phyloP scores from a whole-genome alignment of 2,329 filamentous ascomycete species.

The Alternaria infectoria region DNA sequence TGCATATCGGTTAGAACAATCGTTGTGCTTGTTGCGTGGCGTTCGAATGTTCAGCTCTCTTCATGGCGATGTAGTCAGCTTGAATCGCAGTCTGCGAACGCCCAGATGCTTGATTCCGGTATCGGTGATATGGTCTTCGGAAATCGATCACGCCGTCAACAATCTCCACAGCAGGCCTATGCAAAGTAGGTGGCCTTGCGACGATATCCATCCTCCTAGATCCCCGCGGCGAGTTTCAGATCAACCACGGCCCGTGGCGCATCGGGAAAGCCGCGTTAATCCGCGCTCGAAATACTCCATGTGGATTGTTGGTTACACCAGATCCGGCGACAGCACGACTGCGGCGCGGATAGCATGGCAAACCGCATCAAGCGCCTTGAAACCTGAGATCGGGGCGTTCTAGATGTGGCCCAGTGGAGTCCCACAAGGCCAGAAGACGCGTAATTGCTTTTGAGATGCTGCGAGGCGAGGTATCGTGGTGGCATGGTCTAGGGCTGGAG shows the following conservation, averaged over 20 bases:
- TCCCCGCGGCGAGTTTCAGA: slow-evolving; percentile 5
- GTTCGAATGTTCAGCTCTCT: neutral
- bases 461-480: slow-evolving; percentile 1
- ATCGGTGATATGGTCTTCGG: neutral
- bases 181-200: neutral
- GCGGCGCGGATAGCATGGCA: slow-evolving; percentile 4
- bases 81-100: neutral
- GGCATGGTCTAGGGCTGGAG: neutral
- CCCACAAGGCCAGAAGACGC: slow-evolving; percentile 1
- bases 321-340: neutral
- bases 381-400: slow-evolving; percentile 9
- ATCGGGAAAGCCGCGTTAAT: neutral
- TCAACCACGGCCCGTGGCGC: slow-evolving; percentile 7
- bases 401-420: slow-evolving; percentile 5
- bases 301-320: neutral
- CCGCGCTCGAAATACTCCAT: neutral
- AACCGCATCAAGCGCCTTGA: slow-evolving; percentile 7
- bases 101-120: neutral
- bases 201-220: neutral
- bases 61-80: neutral
- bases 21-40: slow-evolving; percentile 1
- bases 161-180: neutral
- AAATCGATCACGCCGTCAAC: neutral
- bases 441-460: slow-evolving; percentile 3
- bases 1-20: neutral